Percentiles rank a stretch among this genome's conserved stretches.
phyloP scores from a whole-genome alignment of 306 rosid genomes.

The Gastrolobium bilobum region DNA sequence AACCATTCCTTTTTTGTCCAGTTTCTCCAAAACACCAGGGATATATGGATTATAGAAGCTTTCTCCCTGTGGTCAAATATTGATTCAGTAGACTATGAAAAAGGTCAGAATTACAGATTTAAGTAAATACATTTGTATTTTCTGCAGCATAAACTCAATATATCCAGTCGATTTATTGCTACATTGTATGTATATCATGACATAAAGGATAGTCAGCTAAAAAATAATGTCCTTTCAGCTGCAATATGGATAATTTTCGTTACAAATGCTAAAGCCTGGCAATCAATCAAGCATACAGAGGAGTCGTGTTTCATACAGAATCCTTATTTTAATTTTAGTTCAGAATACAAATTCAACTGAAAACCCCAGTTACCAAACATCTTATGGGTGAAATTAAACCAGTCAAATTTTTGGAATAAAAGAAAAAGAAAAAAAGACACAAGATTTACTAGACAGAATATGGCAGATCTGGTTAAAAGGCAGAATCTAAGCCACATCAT shows the following conservation, averaged over 20 bases:
- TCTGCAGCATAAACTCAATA: conserved; percentile 14
- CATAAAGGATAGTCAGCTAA: conserved; percentile 12
- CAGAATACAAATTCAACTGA: conserved; percentile 25
- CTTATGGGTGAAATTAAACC: background rate
- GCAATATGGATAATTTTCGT: conserved; percentile 12
- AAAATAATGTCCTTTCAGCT: conserved; percentile 11
- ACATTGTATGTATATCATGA: background rate
- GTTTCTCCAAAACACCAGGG: conserved; percentile 74
- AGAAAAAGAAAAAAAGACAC: background rate
- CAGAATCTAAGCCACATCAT: conserved; percentile 11
- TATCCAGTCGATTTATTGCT: background rate
- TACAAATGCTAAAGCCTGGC: background rate
- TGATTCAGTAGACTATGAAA: conserved; percentile 26
- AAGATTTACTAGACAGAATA: conserved; percentile 1
- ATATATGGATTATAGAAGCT: conserved; percentile 93
- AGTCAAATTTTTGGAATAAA: conserved; percentile 27
- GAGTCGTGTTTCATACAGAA: conserved; percentile 23
- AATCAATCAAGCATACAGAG: conserved; percentile 18
- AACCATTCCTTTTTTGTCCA: conserved; percentile 71
- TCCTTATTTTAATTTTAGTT: background rate
- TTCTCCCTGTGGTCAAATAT: conserved; percentile 81
- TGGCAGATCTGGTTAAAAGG: conserved; percentile 26
- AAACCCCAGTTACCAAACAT: conserved; percentile 20
- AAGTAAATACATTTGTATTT: conserved; percentile 39
- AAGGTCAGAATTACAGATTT: conserved; percentile 6